Base-by-base conservation (phyloP, 805 yeast species). In the Ogataea glucozyma region DNA sequence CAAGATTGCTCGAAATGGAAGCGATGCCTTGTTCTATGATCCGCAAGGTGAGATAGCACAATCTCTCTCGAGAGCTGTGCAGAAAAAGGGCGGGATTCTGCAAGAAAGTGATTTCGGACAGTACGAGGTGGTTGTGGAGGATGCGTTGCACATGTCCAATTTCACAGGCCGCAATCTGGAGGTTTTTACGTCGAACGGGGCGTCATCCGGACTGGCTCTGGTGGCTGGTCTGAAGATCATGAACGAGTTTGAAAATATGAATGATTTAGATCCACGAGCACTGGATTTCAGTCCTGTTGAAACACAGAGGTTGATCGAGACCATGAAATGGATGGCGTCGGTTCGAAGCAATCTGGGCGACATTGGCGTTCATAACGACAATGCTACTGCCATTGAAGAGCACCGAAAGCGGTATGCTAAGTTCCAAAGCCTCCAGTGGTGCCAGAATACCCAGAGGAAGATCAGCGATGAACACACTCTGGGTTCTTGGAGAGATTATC, bases 321-420 rank as follows among this genome's bases (percentile, higher is more conserved):
- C 85, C 3, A 88, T 91, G 95, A 91, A 91, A 64, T 91, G 97
- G 96, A 76, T 88, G 77, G 87, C 90, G 0, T 75, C 91, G 10
- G 91, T 84, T 0, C 73, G 97, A 49, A 79, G 90, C n/a, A 76
- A 88, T 52, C 71, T 91, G 19, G 98, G 98, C 0, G 97, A 88
- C 56, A 53, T 68, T 13, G 61, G 63, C 1, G 47, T 59, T 7
- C 57, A 54, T 37, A 62, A 60, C 26, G 40, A 44, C 2, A 53
- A 60, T 42, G 32, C 46, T 19, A 58, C 58, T 8, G 54, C 54
- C 31, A 41, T 57, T 14, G 46, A 37, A 18, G 60, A 50, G 40
- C 81, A 64, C 30, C 42, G 44, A 6, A 46, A 43, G 23, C 66
- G 74, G 23, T 72, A 80, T 21, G 47, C 60, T 0, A 69, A 75